Conservation (phyloP, 306 rosid genomes). For the Begonia peltatifolia region DNA sequence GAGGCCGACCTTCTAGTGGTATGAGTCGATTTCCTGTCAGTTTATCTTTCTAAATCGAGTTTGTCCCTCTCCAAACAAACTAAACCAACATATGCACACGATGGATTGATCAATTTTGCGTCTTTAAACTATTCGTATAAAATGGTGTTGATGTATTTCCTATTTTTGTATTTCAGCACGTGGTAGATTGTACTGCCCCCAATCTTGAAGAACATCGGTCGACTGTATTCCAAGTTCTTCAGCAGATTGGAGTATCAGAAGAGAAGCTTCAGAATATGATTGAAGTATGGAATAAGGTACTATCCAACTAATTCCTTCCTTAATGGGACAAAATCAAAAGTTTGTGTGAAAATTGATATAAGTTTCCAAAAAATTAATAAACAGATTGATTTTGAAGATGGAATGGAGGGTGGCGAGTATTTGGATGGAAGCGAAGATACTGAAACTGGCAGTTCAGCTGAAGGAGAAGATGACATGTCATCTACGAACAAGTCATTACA, state of each 20-base stretch:
- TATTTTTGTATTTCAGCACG: slow-evolving; percentile 37
- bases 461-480: background rate
- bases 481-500: no score
- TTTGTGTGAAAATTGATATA: background rate
- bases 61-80: no score
- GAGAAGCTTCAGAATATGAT: slow-evolving; percentile 79
- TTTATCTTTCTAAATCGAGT: no score
- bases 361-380: background rate
- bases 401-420: slow-evolving; percentile 21
- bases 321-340: background rate
- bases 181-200: slow-evolving; percentile 89
- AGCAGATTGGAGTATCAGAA: slow-evolving; percentile 69
- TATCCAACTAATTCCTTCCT: background rate
- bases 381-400: slow-evolving; percentile 64
- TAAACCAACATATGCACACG: no score
- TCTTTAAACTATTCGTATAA: background rate
- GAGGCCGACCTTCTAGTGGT: slow-evolving; percentile 98
- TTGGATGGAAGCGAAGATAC: slow-evolving; percentile 18
- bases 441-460: slow-evolving; percentile 3
- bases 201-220: slow-evolving; percentile 85
- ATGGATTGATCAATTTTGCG: no score
- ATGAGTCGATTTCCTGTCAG: slow-evolving; percentile 12
- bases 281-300: slow-evolving; percentile 98
- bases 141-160: slow-evolving; percentile 9
- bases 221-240: slow-evolving; percentile 71